Percentiles rank a stretch among this genome's conserved stretches.
Evolutionary conservation across 768 basidiomycete species (phyloP).

Genomic region (Cystoderma amianthinum): DNA sequence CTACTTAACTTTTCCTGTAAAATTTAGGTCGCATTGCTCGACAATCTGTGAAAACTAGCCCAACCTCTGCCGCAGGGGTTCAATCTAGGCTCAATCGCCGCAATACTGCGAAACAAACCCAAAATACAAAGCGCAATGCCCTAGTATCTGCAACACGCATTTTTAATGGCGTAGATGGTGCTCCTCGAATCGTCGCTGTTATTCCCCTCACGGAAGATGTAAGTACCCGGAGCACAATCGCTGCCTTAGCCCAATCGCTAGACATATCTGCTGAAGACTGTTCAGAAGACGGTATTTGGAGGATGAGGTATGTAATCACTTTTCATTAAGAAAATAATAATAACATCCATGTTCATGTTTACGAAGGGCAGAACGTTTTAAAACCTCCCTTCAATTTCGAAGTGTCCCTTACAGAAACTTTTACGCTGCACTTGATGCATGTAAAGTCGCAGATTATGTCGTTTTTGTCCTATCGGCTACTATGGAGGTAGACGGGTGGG

Average conservation of each 20-base stretch:
- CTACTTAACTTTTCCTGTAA: slow-evolving; percentile 1
- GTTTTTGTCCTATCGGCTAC: slow-evolving; percentile 77
- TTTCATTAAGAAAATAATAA: slow-evolving; percentile 3
- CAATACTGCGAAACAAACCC: slow-evolving; percentile 81
- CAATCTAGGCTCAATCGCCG: slow-evolving; percentile 75
- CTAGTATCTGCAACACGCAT: slow-evolving; percentile 69
- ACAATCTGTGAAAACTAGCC: slow-evolving; percentile 44
- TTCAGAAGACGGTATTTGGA: slow-evolving; percentile 52
- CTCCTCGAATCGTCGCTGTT: slow-evolving; percentile 82
- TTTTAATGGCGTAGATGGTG: slow-evolving; percentile 71
- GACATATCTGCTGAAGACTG: slow-evolving; percentile 48
- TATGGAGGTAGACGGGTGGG: slow-evolving; percentile 78
- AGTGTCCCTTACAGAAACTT: slow-evolving; percentile 65
- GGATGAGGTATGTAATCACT: slow-evolving; percentile 45
- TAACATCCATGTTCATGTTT: slow-evolving; percentile 1
- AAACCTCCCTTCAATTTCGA: slow-evolving; percentile 85
- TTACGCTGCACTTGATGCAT: slow-evolving; percentile 78
- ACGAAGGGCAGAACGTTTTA: slow-evolving; percentile 81
- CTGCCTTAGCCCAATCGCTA: slow-evolving; percentile 52
- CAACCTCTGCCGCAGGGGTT: slow-evolving; percentile 42
- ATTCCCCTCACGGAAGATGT: slow-evolving; percentile 77
- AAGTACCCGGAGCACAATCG: slow-evolving; percentile 39
- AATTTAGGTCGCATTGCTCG: slow-evolving; percentile 49
- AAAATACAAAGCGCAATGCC: slow-evolving; percentile 61
- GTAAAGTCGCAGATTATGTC: slow-evolving; percentile 87